phyloP scores from a whole-genome alignment of 306 rosid species.

The Corylus americana region DNA sequence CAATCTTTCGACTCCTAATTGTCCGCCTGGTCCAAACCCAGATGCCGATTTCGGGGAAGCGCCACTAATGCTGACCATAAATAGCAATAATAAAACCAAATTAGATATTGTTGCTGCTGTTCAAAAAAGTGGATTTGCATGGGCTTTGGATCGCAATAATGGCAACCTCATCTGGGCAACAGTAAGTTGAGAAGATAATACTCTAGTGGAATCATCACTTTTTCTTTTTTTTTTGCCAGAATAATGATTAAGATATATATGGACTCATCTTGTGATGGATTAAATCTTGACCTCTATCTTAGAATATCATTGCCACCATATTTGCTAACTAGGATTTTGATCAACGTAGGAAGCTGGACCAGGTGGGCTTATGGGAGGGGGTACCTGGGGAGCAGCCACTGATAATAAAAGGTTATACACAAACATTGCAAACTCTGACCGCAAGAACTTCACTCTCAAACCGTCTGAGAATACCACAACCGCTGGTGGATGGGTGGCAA shows the following conservation, averaged over 20 bases:
- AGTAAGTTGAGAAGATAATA: slow-evolving; percentile 25
- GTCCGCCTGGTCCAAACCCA: slow-evolving; percentile 52
- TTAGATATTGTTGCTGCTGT: slow-evolving; percentile 55
- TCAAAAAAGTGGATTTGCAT: slow-evolving; percentile 66
- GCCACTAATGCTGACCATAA: slow-evolving; percentile 48
- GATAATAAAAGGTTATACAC: too few relatives aligned
- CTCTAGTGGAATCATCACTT: neutral
- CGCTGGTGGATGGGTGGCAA: slow-evolving; percentile 65
- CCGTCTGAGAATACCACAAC: slow-evolving; percentile 44
- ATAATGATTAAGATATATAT: too few relatives aligned
- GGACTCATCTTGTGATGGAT: too few relatives aligned
- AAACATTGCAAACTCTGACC: too few relatives aligned
- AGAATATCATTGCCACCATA: too few relatives aligned
- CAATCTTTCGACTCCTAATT: slow-evolving; percentile 38
- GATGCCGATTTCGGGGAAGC: slow-evolving; percentile 68
- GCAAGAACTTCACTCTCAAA: slow-evolving; percentile 39
- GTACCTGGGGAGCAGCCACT: slow-evolving; percentile 5
- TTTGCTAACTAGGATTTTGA: neutral
- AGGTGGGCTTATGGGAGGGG: too few relatives aligned
- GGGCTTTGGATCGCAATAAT: slow-evolving; percentile 60
- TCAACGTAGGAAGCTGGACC: too few relatives aligned
- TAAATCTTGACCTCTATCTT: too few relatives aligned
- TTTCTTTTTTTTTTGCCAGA: too few relatives aligned
- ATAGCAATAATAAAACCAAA: slow-evolving; percentile 32
- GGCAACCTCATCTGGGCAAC: slow-evolving; percentile 47